Evolutionary conservation across 2,329 filamentous ascomycete genomes (phyloP).

Genomic region (Fusarium sp.): DNA sequence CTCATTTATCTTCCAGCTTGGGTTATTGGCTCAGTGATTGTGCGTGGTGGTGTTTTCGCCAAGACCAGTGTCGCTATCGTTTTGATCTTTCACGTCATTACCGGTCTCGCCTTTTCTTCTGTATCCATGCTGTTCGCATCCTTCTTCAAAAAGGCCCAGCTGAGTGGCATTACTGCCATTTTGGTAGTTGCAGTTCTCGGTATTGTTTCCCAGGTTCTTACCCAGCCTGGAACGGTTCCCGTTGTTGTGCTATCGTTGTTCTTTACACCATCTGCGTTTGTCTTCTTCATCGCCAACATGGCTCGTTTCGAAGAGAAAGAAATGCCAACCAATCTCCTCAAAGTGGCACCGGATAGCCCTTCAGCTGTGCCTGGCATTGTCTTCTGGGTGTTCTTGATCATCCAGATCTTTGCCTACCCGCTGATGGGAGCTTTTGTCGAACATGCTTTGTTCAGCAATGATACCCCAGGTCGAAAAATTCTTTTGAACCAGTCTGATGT

Average conservation of each 20-base stretch:
- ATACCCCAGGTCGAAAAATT: slow-evolving; percentile 70
- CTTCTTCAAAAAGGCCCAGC: slow-evolving; percentile 88
- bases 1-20: slow-evolving; percentile 85
- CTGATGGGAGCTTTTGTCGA: slow-evolving; percentile 81
- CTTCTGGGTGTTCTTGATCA: slow-evolving; percentile 80
- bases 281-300: slow-evolving; percentile 81
- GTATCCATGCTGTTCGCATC: slow-evolving; percentile 84
- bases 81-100: slow-evolving; percentile 78
- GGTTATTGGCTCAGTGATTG: slow-evolving; percentile 78
- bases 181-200: slow-evolving; percentile 80
- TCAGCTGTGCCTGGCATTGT: slow-evolving; percentile 79
- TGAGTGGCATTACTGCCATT: slow-evolving; percentile 84
- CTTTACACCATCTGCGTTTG: slow-evolving; percentile 89
- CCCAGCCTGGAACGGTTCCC: slow-evolving; percentile 69
- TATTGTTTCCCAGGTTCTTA: slow-evolving; percentile 83
- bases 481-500: slow-evolving; percentile 52
- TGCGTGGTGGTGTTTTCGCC: slow-evolving; percentile 73
- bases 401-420: slow-evolving; percentile 84
- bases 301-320: slow-evolving; percentile 79
- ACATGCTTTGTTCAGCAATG: slow-evolving; percentile 79
- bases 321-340: slow-evolving; percentile 69
- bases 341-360: slow-evolving; percentile 71
- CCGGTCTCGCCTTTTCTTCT: slow-evolving; percentile 81
- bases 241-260: slow-evolving; percentile 79
- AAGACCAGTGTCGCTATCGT: slow-evolving; percentile 74